Conservation (phyloP, 2,329 filamentous ascomycete species). For the Trichophyton rubrum region DNA sequence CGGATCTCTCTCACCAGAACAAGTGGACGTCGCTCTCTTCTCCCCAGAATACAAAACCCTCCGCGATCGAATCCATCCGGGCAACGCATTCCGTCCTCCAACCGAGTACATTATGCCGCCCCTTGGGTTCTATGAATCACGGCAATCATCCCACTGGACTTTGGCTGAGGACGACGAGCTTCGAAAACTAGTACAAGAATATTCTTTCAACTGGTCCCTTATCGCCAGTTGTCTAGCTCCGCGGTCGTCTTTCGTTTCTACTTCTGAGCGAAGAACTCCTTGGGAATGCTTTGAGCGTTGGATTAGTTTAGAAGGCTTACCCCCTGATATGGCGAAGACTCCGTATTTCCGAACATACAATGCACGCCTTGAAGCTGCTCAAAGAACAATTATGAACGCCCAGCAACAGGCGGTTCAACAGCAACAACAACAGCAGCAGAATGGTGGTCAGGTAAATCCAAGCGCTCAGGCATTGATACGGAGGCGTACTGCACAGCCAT, state of each 20-base stretch:
- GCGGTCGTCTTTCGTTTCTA: constrained; percentile 66
- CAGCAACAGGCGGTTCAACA: constrained; percentile 40
- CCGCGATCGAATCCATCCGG: constrained; percentile 76
- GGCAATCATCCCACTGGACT: constrained; percentile 83
- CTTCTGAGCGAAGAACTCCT: constrained; percentile 76
- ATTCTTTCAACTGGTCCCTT: constrained; percentile 94
- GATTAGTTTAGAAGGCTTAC: constrained; percentile 81
- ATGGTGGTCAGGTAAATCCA: constrained; percentile 34
- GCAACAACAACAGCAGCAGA: constrained; percentile 38
- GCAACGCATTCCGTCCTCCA: constrained; percentile 85
- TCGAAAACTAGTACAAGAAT: constrained; percentile 71
- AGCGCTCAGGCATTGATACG: constrained; percentile 44
- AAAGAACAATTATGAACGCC: constrained; percentile 46
- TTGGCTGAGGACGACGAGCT: constrained; percentile 82
- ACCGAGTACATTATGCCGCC: constrained; percentile 85
- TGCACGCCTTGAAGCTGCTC: constrained; percentile 49
- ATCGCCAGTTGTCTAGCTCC: constrained; percentile 70
- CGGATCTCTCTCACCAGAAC: constrained; percentile 48
- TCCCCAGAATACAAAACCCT: constrained; percentile 79
- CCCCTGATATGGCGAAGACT: constrained; percentile 86
- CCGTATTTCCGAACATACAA: constrained; percentile 79
- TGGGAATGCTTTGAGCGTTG: constrained; percentile 99
- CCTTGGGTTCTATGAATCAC: constrained; percentile 77
- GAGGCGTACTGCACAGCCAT: constrained; percentile 60
- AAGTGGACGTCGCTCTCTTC: constrained; percentile 73